Evolutionary conservation across 1,284 basidiomycete species (phyloP).

Genomic region (Apiotrichum porosum): DNA sequence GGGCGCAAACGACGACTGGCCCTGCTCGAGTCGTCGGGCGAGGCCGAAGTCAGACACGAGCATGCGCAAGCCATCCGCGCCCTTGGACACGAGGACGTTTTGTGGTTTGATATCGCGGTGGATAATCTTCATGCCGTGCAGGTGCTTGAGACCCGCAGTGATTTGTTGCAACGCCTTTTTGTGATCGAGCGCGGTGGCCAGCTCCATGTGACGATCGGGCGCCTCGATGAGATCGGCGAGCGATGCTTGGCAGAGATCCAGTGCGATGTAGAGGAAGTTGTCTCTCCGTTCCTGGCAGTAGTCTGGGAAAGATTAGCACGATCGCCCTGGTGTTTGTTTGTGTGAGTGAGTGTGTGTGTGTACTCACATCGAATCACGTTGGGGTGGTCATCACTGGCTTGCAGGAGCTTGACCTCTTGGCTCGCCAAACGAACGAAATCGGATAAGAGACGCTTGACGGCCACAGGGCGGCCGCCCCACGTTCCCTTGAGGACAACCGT

Average conservation of each 20-base stretch:
- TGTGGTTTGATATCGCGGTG: slow-evolving; percentile 99
- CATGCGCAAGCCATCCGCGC: slow-evolving; percentile 65
- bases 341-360: slow-evolving; percentile 5
- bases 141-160: slow-evolving; percentile 77
- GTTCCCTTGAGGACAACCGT: slow-evolving; percentile 92
- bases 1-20: slow-evolving; percentile 87
- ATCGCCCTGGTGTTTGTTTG: too few species aligned
- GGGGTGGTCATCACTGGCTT: slow-evolving; percentile 95
- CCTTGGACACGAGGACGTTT: slow-evolving; percentile 86
- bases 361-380: slow-evolving; percentile 80
- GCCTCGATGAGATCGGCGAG: slow-evolving; percentile 87
- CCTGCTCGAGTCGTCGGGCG: slow-evolving; percentile 84
- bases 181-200: slow-evolving; percentile 74
- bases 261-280: slow-evolving; percentile 94
- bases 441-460: slow-evolving; percentile 89
- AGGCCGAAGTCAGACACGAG: slow-evolving; percentile 93
- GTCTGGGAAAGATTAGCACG: too few species aligned
- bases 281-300: slow-evolving; percentile 93
- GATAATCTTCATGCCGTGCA: slow-evolving; percentile 92
- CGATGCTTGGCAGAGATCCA: slow-evolving; percentile 92
- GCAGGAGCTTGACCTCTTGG: slow-evolving; percentile 88
- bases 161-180: slow-evolving; percentile 86
- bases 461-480: slow-evolving; percentile 90
- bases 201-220: slow-evolving; percentile 58
- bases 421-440: slow-evolving; percentile 94